Evolutionary conservation across 805 yeast species (phyloP).

Genomic region (Maudiozyma serrabonitensis): DNA sequence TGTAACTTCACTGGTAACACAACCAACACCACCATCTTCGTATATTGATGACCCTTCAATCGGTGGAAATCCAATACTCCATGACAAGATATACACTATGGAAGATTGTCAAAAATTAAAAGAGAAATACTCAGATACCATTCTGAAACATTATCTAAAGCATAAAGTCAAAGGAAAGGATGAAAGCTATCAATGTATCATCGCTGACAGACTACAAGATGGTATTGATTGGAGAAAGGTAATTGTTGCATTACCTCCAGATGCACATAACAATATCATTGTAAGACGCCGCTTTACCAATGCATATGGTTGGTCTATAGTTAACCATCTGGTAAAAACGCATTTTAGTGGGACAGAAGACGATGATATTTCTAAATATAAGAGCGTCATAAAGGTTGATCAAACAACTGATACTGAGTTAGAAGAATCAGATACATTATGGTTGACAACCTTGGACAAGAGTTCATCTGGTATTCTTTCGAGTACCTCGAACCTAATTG

Average conservation of each 20-base stretch:
- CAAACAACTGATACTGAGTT: background rate
- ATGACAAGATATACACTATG: conserved; percentile 48
- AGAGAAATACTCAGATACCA: conserved; percentile 17
- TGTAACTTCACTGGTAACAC: conserved; percentile 48
- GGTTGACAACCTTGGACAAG: background rate
- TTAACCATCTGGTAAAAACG: conserved; percentile 50
- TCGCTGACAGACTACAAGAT: conserved; percentile 82
- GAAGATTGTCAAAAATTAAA: conserved; percentile 26
- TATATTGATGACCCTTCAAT: conserved; percentile 48
- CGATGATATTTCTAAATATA: conserved; percentile 14
- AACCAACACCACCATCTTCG: conserved; percentile 50
- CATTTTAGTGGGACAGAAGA: conserved; percentile 52
- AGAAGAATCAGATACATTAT: background rate
- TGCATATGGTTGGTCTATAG: conserved; percentile 77
- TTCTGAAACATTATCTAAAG: conserved; percentile 7
- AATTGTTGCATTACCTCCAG: conserved; percentile 73
- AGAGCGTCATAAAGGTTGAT: too few species aligned
- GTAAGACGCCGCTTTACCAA: conserved; percentile 82
- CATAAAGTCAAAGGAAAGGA: conserved; percentile 41
- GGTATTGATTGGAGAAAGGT: conserved; percentile 87
- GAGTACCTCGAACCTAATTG: background rate
- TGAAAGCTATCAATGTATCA: conserved; percentile 64
- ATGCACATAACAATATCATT: conserved; percentile 87
- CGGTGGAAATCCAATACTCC: conserved; percentile 47
- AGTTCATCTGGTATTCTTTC: background rate